Conservation (phyloP, 2,329 filamentous ascomycete genomes). For the Cordyceps javanica region DNA sequence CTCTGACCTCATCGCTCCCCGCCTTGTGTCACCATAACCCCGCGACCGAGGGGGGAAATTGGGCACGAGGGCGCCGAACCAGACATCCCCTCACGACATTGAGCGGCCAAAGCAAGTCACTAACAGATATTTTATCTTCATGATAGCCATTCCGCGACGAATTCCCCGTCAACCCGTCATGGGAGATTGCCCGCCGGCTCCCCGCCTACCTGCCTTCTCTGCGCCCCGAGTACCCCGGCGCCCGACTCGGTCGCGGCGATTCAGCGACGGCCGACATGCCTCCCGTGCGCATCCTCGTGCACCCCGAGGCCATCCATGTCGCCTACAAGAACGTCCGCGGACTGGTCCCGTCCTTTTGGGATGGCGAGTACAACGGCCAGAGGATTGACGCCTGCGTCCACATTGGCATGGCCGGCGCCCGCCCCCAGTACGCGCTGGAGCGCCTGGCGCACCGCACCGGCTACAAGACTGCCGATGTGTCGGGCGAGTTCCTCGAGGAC, state of each 20-base stretch:
- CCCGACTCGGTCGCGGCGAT: conserved; percentile 21
- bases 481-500: conserved; percentile 52
- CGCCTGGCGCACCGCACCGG: conserved; percentile 63
- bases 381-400: conserved; percentile 64
- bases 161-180: conserved; percentile 71
- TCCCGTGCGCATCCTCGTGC: conserved; percentile 56
- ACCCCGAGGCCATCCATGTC: conserved; percentile 63
- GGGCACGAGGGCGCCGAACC: background rate
- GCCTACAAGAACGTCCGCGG: conserved; percentile 61
- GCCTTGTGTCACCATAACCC: background rate
- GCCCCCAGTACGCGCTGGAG: conserved; percentile 64
- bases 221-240: conserved; percentile 34
- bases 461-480: conserved; percentile 66
- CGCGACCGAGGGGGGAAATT: background rate
- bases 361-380: conserved; percentile 27
- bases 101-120: background rate
- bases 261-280: conserved; percentile 27
- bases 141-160: conserved; percentile 67
- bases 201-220: conserved; percentile 55
- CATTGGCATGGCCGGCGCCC: conserved; percentile 69
- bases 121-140: background rate
- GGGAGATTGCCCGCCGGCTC: conserved; percentile 67
- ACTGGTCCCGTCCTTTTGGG: conserved; percentile 59
- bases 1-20: background rate
- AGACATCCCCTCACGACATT: no score